Conservation (phyloP, 164 flowering plant genomes). For the Magnolia officinalis region DNA sequence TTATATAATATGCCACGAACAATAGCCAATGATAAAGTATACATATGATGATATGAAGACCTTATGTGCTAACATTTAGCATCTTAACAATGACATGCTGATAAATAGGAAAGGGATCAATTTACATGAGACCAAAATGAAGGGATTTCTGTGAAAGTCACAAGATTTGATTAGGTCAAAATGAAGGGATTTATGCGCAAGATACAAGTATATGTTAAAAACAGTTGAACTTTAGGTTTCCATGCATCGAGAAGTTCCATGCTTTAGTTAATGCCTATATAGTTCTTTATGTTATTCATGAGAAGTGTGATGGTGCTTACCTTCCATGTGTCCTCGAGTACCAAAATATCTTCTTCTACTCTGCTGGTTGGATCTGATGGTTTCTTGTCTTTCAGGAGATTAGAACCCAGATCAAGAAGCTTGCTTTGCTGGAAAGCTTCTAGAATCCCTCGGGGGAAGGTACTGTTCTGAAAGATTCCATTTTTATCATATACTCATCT, state of each 20-base stretch:
- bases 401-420: constrained; percentile 85
- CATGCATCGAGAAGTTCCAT: background rate
- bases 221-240: background rate
- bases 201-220: background rate
- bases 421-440: constrained; percentile 90
- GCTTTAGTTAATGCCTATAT: background rate
- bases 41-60: background rate
- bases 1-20: no score
- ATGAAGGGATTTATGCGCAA: background rate
- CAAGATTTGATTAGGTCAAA: background rate
- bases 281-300: background rate
- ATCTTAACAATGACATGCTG: background rate
- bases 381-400: constrained; percentile 51
- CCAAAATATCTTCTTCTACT: background rate
- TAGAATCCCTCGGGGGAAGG: constrained; percentile 66
- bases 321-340: background rate
- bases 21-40: no score
- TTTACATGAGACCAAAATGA: background rate
- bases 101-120: background rate
- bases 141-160: background rate
- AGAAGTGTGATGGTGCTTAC: background rate
- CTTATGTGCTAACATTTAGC: background rate
- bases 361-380: constrained; percentile 10
- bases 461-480: constrained; percentile 19
- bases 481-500: background rate